These are phyloP conservation scores for Candida gorgasii DNA, from an alignment of 805 yeast genomes.

Conservation along the genomic window DNA sequence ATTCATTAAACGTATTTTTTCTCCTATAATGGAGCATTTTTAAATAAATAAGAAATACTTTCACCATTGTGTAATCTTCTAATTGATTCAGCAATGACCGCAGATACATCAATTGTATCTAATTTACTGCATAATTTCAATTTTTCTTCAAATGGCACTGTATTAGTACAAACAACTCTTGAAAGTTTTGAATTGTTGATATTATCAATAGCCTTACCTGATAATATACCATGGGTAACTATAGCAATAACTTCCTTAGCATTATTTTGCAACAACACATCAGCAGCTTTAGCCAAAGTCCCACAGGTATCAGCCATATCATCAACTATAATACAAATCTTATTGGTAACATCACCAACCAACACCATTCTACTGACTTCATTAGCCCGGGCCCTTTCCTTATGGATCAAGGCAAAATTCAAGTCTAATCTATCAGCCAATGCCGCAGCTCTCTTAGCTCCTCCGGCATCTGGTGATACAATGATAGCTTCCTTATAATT, in stretches of 20 bases:
- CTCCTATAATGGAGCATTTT: conserved; percentile 49
- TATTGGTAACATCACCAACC: conserved; percentile 89
- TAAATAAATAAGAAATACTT: conserved; percentile 75
- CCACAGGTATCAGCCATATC: conserved; percentile 99
- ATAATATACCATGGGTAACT: conserved; percentile 93
- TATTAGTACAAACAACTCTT: conserved; percentile 85
- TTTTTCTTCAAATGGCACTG: conserved; percentile 79
- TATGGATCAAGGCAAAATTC: conserved; percentile 93
- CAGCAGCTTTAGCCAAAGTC: conserved; percentile 92
- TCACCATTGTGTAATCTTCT: conserved; percentile 96
- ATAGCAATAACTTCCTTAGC: conserved; percentile 88
- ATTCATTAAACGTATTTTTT: conserved; percentile 8
- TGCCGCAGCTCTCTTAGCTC: conserved; percentile 95
- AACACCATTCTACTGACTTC: conserved; percentile 94
- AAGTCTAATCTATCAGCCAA: conserved; percentile 90
- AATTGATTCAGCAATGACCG: conserved; percentile 89
- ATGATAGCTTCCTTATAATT: conserved; percentile 63
- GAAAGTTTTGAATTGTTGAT: conserved; percentile 67
- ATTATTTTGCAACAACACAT: conserved; percentile 73
- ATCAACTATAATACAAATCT: conserved; percentile 83
- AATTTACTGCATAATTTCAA: conserved; percentile 62
- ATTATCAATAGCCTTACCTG: conserved; percentile 78
- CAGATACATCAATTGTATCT: conserved; percentile 80
- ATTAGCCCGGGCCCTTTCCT: conserved; percentile 92
- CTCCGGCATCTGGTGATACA: conserved; percentile 98